Base-by-base conservation (phyloP, 352 stramenopile species). In the Globisporangium spinosum region DNA sequence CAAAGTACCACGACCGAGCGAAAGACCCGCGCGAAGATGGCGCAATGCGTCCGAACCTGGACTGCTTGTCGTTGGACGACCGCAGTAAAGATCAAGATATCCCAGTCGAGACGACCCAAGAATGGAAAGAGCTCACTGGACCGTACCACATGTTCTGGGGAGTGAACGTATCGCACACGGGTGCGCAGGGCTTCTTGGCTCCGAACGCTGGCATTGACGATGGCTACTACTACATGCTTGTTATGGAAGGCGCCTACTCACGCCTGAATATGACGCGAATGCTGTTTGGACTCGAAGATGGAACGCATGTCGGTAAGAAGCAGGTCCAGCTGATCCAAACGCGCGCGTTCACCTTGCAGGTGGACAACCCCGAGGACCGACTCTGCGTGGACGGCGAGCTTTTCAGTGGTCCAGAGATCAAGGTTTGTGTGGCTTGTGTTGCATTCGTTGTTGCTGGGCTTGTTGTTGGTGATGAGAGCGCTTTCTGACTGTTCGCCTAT, bases 341-440 rank as follows among this genome's bases (percentile, higher is more conserved):
- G 0, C 82, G 83, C 49, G 83, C 81, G 5, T 90, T 85, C 66
- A 78, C 74, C 23, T 57, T 90, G 13, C 57, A 68, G 29, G 67
- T 74, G 13, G 75, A 71, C 34, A 70, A 75, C 38, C 47, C 68
- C 3, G 53, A 77, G 20, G 79, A 88, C 32, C 67, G 80, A 34
- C 77, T 91, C 32, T 90, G 78, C 45, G 72, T 91, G 15, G 83
- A 91, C 70, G 83, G 83, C 7, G 83, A 91, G 45, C 65, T 83
- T 20, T 85, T 91, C 35, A 60, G 61, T 4, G 83, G 83, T 0
- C 72, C 72, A 15, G 74, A 79, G 70, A 67, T 84, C 58, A 80
- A 82, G 65, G 77, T 81, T 51, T 22, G 62, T 47, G 15, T 17
- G 6, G 20, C 27, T 27, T 59, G 35, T 23, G 8, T 60, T 62